These are phyloP conservation scores for Bromus sterilis DNA, from an alignment of 176 grass and related monocot genomes.

Conservation along the genomic window DNA sequence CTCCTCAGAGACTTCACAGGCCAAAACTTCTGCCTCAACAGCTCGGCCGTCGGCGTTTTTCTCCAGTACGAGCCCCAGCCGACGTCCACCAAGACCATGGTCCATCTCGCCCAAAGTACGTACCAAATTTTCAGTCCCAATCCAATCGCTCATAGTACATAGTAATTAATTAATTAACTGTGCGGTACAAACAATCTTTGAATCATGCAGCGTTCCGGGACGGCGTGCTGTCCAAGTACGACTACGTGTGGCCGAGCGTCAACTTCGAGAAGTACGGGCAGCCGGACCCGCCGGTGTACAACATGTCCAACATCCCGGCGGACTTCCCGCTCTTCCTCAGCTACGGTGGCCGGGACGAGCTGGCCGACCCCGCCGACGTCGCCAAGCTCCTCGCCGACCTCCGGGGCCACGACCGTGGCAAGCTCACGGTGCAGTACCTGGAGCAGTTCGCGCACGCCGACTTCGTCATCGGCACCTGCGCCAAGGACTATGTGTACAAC, in stretches of 20 bases:
- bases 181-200: not conserved
- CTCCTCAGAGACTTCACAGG: constrained; percentile 58
- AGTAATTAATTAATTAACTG: not conserved
- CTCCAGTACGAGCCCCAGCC: constrained; percentile 86
- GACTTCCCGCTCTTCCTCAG: constrained; percentile 65
- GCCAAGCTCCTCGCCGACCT: constrained; percentile 40
- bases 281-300: constrained; percentile 44
- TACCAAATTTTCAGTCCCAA: not conserved
- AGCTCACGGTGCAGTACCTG: constrained; percentile 57
- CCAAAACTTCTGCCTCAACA: constrained; percentile 79
- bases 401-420: constrained; percentile 34
- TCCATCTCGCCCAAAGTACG: constrained; percentile 87
- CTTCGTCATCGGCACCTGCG: constrained; percentile 69
- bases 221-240: constrained; percentile 56
- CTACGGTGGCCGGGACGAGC: constrained; percentile 69
- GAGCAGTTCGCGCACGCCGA: constrained; percentile 64
- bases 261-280: constrained; percentile 62
- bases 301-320: constrained; percentile 46
- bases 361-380: constrained; percentile 58
- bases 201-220: constrained; percentile 48
- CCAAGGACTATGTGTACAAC: constrained; percentile 57
- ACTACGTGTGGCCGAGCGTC: constrained; percentile 35
- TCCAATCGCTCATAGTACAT: too few species aligned
- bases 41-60: constrained; percentile 56
- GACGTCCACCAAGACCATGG: constrained; percentile 70